Evolutionary conservation across 2,329 filamentous ascomycete species (phyloP).

Genomic region (Trichoderma citrinoviride): DNA sequence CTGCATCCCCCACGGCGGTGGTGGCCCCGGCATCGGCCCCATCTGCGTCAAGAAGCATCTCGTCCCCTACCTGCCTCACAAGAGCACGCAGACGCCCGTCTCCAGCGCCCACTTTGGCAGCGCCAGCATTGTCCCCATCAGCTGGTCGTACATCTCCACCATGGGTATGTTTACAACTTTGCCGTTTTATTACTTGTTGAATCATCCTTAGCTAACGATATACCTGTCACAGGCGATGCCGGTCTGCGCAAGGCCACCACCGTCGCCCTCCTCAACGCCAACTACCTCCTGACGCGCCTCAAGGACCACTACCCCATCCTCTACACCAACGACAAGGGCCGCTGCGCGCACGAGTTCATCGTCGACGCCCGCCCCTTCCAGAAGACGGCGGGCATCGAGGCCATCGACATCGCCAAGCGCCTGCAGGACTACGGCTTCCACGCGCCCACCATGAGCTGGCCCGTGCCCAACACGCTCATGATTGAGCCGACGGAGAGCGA

Average conservation of each 20-base stretch:
- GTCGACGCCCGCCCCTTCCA: constrained; percentile 84
- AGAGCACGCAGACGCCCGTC: constrained; percentile 54
- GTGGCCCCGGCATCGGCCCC: constrained; percentile 88
- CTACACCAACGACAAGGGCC: constrained; percentile 86
- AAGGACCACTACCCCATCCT: constrained; percentile 83
- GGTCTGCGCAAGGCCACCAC: constrained; percentile 88
- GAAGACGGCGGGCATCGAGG: constrained; percentile 78
- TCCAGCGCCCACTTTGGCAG: constrained; percentile 83
- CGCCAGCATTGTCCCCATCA: constrained; percentile 89
- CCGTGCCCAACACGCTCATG: constrained; percentile 93
- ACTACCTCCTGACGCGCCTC: constrained; percentile 89
- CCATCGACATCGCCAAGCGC: constrained; percentile 92
- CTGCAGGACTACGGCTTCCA: constrained; percentile 98
- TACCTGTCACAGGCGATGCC: constrained; percentile 37
- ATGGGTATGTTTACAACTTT: constrained; percentile 60
- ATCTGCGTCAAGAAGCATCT: constrained; percentile 88
- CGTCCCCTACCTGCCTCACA: constrained; percentile 59
- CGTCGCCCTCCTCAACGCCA: constrained; percentile 91
- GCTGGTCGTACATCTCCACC: constrained; percentile 91
- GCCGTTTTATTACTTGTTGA: neutral
- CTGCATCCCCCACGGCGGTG: constrained; percentile 94
- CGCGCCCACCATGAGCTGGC: constrained; percentile 95
- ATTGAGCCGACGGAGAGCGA: constrained; percentile 96
- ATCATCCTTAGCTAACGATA: neutral
- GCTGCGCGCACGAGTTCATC: constrained; percentile 97